Evolutionary conservation across 1,284 basidiomycete genomes (phyloP), one percentile per base, ranked within the genome.

Genomic region (Naganishia albida): DNA sequence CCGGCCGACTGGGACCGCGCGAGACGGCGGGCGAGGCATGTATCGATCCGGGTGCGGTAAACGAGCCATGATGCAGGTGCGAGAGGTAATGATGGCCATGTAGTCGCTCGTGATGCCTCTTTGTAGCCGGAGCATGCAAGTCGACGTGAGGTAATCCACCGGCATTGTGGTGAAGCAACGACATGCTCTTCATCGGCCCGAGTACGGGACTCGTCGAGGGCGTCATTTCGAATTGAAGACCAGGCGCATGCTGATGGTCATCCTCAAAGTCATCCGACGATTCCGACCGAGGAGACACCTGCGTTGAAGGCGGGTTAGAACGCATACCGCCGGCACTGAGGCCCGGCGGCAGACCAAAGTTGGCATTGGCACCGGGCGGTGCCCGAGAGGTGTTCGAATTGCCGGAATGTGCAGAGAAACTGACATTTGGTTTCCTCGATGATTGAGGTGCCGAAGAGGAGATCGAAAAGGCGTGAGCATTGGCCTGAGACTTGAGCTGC

Each of bases 131-230:
- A 23, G 49, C 28, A 38, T 66, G 52, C 28, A 53, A n/a, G 46
- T 60, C 44, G 59, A 54, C 39, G 26, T 62, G 63, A 50, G 62
- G 52, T 53, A 53, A 44, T 2, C 44, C 53, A 43, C 30, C 38
- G 15, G 34, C 34, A 38, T 65, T 51, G 44, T 52, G 65, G 7
- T 68, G 70, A 69, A 77, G 76, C 28, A 80, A 68, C n/a, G 69
- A 72, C 78, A 81, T 80, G 51, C 74, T 87, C 64, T 88, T 85
- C 75, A 95, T 81, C 3, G 90, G 88, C 0, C 88, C 89, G 20
- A 93, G 83, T 78, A 93, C 92, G 0, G 92, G 91, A 69, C 86
- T 88, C 0, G 89, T 88, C n/a, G 78, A 77, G 1, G 77, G 76
- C 12, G 79, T 76, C 65, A 77, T 77, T 26, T 76, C 72, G 56